Evolutionary conservation across 1,284 basidiomycete species (phyloP).

Genomic region (Cystobasidium sp.): DNA sequence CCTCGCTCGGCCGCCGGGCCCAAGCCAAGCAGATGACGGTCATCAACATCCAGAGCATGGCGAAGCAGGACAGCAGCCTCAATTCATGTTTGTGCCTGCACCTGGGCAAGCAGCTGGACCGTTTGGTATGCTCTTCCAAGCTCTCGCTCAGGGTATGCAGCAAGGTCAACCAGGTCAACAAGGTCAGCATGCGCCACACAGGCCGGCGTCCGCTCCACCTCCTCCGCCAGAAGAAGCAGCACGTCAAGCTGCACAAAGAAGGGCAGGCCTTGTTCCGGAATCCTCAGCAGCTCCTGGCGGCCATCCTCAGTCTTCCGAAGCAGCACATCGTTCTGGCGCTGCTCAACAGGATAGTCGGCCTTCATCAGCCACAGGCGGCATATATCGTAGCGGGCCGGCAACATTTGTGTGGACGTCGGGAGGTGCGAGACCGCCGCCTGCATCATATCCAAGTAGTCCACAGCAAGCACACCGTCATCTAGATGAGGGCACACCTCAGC

Average conservation of each 20-base stretch:
- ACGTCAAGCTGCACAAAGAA: slow-evolving; percentile 16
- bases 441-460: slow-evolving; percentile 14
- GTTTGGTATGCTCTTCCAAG: slow-evolving; percentile 23
- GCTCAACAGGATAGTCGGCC: neutral
- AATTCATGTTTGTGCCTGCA: slow-evolving; percentile 1
- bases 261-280: slow-evolving; percentile 7
- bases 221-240: slow-evolving; percentile 25
- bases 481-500: neutral
- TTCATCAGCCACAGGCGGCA: slow-evolving; percentile 12
- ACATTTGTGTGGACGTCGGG: slow-evolving; percentile 15
- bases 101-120: slow-evolving; percentile 15
- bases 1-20: neutral
- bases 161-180: neutral
- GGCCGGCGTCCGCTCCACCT: slow-evolving; percentile 16
- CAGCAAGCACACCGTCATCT: neutral
- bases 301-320: neutral
- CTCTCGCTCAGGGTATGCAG: neutral
- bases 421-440: slow-evolving; percentile 4
- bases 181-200: neutral
- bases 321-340: neutral
- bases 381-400: slow-evolving; percentile 1
- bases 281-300: neutral
- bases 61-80: slow-evolving; percentile 4
- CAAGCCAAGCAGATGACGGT: neutral
- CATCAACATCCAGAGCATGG: neutral